Conservation (phyloP, 2,329 filamentous ascomycete genomes). For the Trichophyton equinum region DNA sequence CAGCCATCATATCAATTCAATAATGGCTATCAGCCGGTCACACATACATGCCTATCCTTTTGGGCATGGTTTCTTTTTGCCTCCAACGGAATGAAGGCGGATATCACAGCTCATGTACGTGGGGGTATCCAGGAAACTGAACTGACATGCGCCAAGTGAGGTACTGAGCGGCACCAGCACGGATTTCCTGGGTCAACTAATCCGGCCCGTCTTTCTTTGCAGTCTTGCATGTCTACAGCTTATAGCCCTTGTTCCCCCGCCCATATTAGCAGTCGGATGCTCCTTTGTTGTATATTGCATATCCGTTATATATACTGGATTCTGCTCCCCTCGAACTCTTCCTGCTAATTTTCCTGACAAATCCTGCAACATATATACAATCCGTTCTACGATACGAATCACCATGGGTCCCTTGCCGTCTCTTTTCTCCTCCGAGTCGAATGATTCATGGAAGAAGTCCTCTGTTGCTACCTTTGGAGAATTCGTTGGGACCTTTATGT, state of each 20-base stretch:
- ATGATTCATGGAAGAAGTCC: conserved; percentile 1
- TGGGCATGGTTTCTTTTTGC: not conserved
- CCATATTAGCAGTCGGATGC: not conserved
- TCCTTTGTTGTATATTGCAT: not conserved
- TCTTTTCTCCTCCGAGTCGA: not conserved
- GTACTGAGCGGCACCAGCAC: not conserved
- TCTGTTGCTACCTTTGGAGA: conserved; percentile 38
- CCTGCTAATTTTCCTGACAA: not conserved
- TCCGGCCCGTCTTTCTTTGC: not conserved
- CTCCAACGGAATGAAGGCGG: not conserved
- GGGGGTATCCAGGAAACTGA: not conserved
- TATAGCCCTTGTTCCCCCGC: not conserved
- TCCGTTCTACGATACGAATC: not conserved
- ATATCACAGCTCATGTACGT: not conserved
- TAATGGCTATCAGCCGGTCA: not conserved
- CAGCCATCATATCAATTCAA: not conserved
- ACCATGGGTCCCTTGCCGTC: not conserved
- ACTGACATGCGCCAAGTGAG: not conserved
- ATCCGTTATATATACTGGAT: too few relatives aligned
- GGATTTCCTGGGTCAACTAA: not conserved
- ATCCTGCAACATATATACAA: not conserved
- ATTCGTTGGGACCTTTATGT: conserved; percentile 41
- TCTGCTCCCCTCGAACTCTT: too few relatives aligned
- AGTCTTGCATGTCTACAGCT: not conserved
- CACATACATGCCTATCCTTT: not conserved